These are phyloP conservation scores for Rubroboletus pulcherrimus DNA, from an alignment of 768 basidiomycete species.

Conservation along the genomic window DNA sequence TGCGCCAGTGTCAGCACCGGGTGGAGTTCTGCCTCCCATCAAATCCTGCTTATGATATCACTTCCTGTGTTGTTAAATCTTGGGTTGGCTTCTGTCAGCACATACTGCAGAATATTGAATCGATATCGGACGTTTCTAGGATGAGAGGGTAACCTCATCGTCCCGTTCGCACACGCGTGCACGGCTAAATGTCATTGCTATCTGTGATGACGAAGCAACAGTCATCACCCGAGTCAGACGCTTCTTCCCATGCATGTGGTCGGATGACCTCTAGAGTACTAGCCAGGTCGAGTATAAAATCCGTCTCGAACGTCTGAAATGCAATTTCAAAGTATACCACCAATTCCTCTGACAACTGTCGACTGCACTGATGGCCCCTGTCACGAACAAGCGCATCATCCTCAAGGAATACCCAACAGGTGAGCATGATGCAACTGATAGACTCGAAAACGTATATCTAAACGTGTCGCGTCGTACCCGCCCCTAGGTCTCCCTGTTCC, in stretches of 20 bases:
- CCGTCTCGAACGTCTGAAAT: not conserved
- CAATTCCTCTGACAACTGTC: not conserved
- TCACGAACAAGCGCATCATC: slow-evolving; percentile 34
- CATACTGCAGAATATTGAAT: too few species aligned
- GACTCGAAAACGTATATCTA: not conserved
- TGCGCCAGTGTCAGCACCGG: not conserved
- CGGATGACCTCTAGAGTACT: not conserved
- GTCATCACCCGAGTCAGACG: not conserved
- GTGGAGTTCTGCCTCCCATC: not conserved
- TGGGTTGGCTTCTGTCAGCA: not conserved
- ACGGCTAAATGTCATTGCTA: not conserved
- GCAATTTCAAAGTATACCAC: not conserved
- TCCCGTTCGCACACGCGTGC: not conserved
- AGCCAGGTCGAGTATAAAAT: not conserved
- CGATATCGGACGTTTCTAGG: too few species aligned
- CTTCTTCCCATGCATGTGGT: not conserved
- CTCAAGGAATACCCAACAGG: slow-evolving; percentile 31
- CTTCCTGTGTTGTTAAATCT: not conserved
- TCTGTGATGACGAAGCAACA: not conserved
- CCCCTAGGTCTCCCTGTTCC: slow-evolving; percentile 14
- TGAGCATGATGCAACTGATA: not conserved
- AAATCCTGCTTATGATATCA: not conserved
- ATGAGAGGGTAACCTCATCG: too few species aligned
- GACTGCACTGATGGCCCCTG: not conserved
- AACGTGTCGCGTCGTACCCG: not conserved